Percentiles rank a stretch among this genome's conserved stretches.
phyloP scores from a whole-genome alignment of 768 basidiomycete genomes.

The Mrakia gelida region DNA sequence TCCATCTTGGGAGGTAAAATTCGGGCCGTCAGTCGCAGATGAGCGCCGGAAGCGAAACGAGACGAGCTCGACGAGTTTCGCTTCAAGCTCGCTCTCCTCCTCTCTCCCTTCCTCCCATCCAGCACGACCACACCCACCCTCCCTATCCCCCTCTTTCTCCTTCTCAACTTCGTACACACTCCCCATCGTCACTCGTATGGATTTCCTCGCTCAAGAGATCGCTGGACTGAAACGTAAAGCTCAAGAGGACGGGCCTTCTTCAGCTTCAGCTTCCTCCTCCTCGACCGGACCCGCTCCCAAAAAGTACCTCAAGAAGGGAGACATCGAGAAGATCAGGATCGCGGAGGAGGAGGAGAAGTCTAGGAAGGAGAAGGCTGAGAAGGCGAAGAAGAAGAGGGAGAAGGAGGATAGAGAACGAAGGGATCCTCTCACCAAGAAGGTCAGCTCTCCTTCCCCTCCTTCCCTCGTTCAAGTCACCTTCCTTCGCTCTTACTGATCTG shows the following conservation, averaged over 20 bases:
- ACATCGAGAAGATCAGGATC: conserved; percentile 66
- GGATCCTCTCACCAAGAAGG: conserved; percentile 28
- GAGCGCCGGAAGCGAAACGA: too few species aligned
- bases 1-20: too few species aligned
- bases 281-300: conserved; percentile 40
- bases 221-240: conserved; percentile 31
- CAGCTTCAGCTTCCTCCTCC: background rate
- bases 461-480: background rate
- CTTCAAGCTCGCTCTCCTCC: too few species aligned
- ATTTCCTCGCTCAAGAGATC: conserved; percentile 30
- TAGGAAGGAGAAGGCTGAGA: conserved; percentile 36
- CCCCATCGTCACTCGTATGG: background rate
- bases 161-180: background rate
- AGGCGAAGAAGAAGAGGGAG: conserved; percentile 38
- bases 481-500: background rate
- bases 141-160: too few species aligned
- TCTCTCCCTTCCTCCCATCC: too few species aligned
- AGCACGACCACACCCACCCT: too few species aligned
- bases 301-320: conserved; percentile 90
- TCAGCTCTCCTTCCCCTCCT: conserved; percentile 22
- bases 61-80: too few species aligned
- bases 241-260: background rate
- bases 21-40: too few species aligned
- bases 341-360: conserved; percentile 38
- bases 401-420: conserved; percentile 35